Base-by-base conservation (phyloP, 352 stramenopile genomes). In the Blastocystis sp. region DNA sequence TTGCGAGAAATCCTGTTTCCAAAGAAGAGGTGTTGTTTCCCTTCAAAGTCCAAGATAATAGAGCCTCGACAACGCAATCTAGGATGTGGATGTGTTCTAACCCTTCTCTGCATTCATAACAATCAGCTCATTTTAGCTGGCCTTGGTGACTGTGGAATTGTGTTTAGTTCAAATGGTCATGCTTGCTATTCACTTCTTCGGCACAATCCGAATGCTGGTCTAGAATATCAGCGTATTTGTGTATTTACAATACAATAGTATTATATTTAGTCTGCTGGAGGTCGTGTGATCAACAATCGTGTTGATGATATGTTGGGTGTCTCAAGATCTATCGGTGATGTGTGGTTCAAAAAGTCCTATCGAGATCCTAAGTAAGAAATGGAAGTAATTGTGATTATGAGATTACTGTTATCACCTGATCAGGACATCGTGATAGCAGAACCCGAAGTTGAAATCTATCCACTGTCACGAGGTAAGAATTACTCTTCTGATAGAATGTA, bases 31-130 rank as follows among this genome's bases (percentile, higher is more conserved):
- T 30, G 19, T 33, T 84, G 73, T 68, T 84, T 62, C 27, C 30
- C 51, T 33, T 24, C 13, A 30, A 58, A 48, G n/a, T 27, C 1
- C 4, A 22, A 64, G 0, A 70, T 42, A 9, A 70, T n/a, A 11
- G n/a, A 53, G n/a, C 27, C n/a, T 64, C 53, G 51, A 37, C 51
- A 66, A 19, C 27, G 48, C 24, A 66, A 53, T 51, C 40, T 84
- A 1, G 73, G 73, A 7, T 84, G 73, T 44, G 73, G 73, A 19
- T 84, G 73, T 44, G 73, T 84, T 42, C 73, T 84, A 37, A 68
- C 73, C 48, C 73, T 84, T 13, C 48, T 84, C 9, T 84, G 73
- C 51, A 84, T 84, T n/a, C 73, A 84, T 56, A 84, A 84, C 48
- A 84, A 84, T 56, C 73, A 84, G n/a, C 73, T 84, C 22, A 66